A percentile compares a stretch with the other conserved stretches of the same genome.
These are phyloP conservation scores for Flaveria ramosissima DNA, from an alignment of 129 eudicot genomes.

Conservation along the genomic window DNA sequence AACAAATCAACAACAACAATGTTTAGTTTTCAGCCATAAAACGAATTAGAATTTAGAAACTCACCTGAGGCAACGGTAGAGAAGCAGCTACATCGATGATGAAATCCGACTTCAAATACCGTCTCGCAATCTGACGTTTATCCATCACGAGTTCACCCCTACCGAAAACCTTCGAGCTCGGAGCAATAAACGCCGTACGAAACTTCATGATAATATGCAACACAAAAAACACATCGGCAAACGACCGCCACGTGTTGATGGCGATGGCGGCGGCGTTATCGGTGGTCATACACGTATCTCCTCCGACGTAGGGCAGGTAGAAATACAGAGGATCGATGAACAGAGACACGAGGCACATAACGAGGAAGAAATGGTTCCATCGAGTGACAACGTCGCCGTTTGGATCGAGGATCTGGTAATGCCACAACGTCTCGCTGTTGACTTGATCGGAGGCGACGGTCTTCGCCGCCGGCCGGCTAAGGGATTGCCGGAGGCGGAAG, in stretches of 20 bases:
- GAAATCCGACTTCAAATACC: conserved; percentile 74
- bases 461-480: conserved; percentile 43
- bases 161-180: conserved; percentile 82
- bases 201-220: conserved; percentile 75
- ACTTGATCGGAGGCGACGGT: conserved; percentile 42
- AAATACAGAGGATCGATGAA: conserved; percentile 86
- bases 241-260: conserved; percentile 59
- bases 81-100: conserved; percentile 74
- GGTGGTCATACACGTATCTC: conserved; percentile 64
- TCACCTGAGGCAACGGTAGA: conserved; percentile 89
- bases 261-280: conserved; percentile 51
- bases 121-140: conserved; percentile 48
- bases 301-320: conserved; percentile 75
- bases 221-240: conserved; percentile 62
- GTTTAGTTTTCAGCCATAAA: not conserved
- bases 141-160: conserved; percentile 94
- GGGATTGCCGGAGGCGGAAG: conserved; percentile 60
- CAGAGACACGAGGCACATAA: conserved; percentile 66
- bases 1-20: not conserved
- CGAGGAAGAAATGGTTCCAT: conserved; percentile 82
- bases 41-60: conserved; percentile 20
- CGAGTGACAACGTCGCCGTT: conserved; percentile 64
- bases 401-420: conserved; percentile 83
- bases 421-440: conserved; percentile 54
- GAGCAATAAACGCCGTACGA: conserved; percentile 81